Base-by-base conservation (phyloP, 495 filamentous ascomycete genomes). In the Aspergillus mulundensis region DNA sequence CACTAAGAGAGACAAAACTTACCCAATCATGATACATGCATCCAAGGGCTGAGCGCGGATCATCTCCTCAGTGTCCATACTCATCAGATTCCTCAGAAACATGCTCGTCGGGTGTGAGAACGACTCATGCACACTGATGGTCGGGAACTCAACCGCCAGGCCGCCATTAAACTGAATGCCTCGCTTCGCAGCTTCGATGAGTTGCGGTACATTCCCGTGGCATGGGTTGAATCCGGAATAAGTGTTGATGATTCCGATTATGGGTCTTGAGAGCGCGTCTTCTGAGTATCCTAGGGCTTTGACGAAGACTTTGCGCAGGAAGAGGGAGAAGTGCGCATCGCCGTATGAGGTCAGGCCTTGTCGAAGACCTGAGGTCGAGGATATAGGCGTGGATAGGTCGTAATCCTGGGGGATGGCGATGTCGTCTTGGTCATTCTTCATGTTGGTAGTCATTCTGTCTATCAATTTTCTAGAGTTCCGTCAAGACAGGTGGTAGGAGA, bases 11-110 rank as follows among this genome's bases (percentile, higher is more conserved):
- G 18, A 7, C 3, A 41, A 39, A 19, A 67, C 70, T 40, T 52
- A 84, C 83, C 85, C 85, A 55, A 88, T 81, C 63, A 87, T 73
- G 23, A 88, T 76, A 41, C 81, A 82, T 0, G 80, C 81, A 66
- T 87, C 84, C 8, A 85, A 70, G 0, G 85, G 84, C 65, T 87
- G 84, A 14, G 84, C 84, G 23, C 65, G 61, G 19, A 88, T 80
- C 85, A 88, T 87, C 68, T 87, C 85, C 63, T 88, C 85, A 0
- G 85, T 87, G 61, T 88, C 84, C 83, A 88, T 85, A 59, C 81
- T 83, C 84, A 88, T 87, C 41, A 87, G 50, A 62, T 87, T 88
- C 41, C 85, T 63, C 52, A 87, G 56, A 52, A 81, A 87, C 84
- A 88, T 88, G 67, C 85, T 88, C 8, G 84, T 86, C 3, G 84